Percentiles rank a stretch among this genome's conserved stretches.
These are phyloP conservation scores for Pseudocercospora macadamiae DNA, from an alignment of 2,329 filamentous ascomycete genomes.

Conservation along the genomic window DNA sequence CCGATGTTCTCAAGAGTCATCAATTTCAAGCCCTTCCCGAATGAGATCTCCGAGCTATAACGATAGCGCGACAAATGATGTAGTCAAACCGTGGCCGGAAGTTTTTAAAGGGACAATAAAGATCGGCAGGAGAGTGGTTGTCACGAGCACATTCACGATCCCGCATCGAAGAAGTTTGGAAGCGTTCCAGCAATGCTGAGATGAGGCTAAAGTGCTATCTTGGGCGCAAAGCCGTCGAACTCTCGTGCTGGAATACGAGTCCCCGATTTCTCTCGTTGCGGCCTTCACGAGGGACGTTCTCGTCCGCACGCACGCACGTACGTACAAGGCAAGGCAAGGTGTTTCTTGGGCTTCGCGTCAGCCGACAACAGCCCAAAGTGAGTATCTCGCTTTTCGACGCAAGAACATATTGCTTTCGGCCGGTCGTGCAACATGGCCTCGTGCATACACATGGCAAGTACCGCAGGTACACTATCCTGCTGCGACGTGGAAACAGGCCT, in stretches of 20 bases:
- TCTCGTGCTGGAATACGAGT: background rate
- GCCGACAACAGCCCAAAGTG: background rate
- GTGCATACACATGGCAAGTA: background rate
- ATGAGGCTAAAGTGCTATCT: slow-evolving; percentile 7
- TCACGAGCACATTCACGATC: background rate
- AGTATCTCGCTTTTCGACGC: background rate
- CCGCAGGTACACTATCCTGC: slow-evolving; percentile 6
- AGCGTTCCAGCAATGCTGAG: background rate
- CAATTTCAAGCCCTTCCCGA: too few relatives aligned
- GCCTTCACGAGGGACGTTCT: background rate
- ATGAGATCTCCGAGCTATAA: too few relatives aligned
- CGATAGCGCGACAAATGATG: too few relatives aligned
- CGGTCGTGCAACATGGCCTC: background rate
- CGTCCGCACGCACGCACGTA: too few relatives aligned
- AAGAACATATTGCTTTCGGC: background rate
- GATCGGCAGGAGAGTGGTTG: background rate
- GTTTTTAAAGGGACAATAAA: too few relatives aligned
- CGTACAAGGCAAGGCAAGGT: background rate
- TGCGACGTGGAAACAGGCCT: slow-evolving; percentile 13
- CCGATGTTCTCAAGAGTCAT: too few relatives aligned
- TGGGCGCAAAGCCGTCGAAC: background rate
- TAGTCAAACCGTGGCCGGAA: too few relatives aligned
- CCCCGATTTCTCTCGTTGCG: background rate
- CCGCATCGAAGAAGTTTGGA: background rate
- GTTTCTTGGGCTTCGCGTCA: background rate